Evolutionary conservation across 2,329 filamentous ascomycete species (phyloP), one percentile per base, ranked within the genome.

Genomic region (Scedosporium apiospermum): DNA sequence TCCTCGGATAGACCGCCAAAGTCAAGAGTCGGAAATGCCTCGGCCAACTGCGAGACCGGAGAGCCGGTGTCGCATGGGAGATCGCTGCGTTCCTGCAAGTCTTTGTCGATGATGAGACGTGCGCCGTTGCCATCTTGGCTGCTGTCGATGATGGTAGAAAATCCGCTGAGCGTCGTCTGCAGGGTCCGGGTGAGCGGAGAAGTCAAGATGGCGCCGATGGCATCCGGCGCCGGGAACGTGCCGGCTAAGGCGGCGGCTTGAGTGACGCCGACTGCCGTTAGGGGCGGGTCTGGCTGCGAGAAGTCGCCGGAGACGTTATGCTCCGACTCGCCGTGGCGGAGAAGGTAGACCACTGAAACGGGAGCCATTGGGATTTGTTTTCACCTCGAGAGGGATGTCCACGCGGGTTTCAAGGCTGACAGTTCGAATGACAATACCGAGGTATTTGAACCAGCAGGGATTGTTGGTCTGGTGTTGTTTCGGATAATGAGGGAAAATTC

Each of bases 21-120:
- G 46, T 67, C 60, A 1, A 67, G 41, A 14, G 30, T n/a, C 12
- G 66, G 67, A 60, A 69, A 70, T 12, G 38, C 51, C 12, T 44
- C 49, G 2, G 64, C 16, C 51, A 70, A 64, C 1, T 12, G 26
- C 4, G 38, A 26, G 12, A 62, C 57, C 6, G 57, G 64, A 10
- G 67, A 68, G 0, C 68, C 68, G 12, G 68, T 70, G 61, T 70
- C 68, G 62, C 68, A 70, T 10, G 68, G 66, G 46, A 70, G 61
- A 34, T 66, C 66, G 63, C 68, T 70, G 26, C 68, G 65, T 55
- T 70, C 68, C 57, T 70, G 68, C 6, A 70, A 64, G 63, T 68
- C 60, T 1, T 64, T 64, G 21, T 69, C 67, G 23, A 70, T 53
- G 3, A 64, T 61, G 23, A 67, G 62, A 26, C 64, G 57, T 7